These are phyloP conservation scores for Arctium minus DNA, from an alignment of 129 eudicot genomes.

Conservation along the genomic window DNA sequence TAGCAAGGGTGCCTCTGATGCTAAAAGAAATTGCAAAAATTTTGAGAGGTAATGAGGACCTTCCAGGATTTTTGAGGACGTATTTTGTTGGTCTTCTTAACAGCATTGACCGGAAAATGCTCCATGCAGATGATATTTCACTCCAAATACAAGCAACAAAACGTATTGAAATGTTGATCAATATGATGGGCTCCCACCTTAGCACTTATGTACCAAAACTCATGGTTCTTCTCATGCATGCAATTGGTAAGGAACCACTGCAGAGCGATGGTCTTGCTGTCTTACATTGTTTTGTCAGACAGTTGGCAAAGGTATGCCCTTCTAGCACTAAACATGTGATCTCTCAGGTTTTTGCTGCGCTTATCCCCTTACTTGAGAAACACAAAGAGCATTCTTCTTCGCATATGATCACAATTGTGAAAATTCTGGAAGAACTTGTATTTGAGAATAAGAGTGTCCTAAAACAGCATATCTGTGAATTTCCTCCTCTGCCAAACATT, in stretches of 20 bases:
- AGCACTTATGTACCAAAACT: slow-evolving; percentile 91
- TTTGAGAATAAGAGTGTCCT: slow-evolving; percentile 60
- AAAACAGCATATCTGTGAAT: slow-evolving; percentile 89
- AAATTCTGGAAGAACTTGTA: slow-evolving; percentile 83
- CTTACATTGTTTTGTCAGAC: slow-evolving; percentile 76
- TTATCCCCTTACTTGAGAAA: slow-evolving; percentile 83
- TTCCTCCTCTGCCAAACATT: slow-evolving; percentile 81
- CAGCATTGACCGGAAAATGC: slow-evolving; percentile 90
- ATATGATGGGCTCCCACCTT: slow-evolving; percentile 94
- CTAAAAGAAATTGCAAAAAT: slow-evolving; percentile 79
- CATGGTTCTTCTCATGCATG: slow-evolving; percentile 98
- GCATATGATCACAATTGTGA: slow-evolving; percentile 68
- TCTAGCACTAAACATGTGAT: slow-evolving; percentile 94
- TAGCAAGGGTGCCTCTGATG: slow-evolving; percentile 77
- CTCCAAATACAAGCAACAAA: slow-evolving; percentile 87
- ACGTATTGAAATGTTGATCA: slow-evolving; percentile 86
- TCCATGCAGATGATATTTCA: slow-evolving; percentile 70
- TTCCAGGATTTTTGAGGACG: slow-evolving; percentile 82
- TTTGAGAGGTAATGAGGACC: slow-evolving; percentile 75
- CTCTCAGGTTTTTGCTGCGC: slow-evolving; percentile 96
- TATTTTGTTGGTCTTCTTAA: slow-evolving; percentile 94
- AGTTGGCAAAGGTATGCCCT: slow-evolving; percentile 71
- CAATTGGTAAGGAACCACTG: slow-evolving; percentile 69
- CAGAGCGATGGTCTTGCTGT: slow-evolving; percentile 86
- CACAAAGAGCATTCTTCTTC: slow-evolving; percentile 59